phyloP scores from a whole-genome alignment of 2,329 filamentous ascomycete genomes.

The Claviceps humidiphila region DNA sequence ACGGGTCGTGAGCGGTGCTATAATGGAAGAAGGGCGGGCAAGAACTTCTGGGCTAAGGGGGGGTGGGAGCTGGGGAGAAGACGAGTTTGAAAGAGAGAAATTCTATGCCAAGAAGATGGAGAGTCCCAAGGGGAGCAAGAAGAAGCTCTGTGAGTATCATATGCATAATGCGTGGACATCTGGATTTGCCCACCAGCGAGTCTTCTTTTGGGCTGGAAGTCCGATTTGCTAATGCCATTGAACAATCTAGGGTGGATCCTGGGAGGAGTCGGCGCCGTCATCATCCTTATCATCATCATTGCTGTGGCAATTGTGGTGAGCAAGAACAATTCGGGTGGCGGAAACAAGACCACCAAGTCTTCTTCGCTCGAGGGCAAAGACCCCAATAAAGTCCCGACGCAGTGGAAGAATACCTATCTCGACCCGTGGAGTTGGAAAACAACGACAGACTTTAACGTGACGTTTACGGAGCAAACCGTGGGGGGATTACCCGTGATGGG shows the following conservation, averaged over 20 bases:
- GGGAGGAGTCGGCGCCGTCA: constrained; percentile 35
- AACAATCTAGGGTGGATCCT: constrained; percentile 34
- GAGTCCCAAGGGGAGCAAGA: constrained; percentile 40
- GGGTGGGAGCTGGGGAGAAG: constrained; percentile 25
- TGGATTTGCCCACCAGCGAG: background rate
- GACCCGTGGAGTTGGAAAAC: constrained; percentile 90
- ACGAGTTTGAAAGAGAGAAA: constrained; percentile 38
- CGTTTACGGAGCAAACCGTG: constrained; percentile 74
- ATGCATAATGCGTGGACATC: background rate
- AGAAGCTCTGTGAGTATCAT: constrained; percentile 46
- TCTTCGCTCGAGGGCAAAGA: constrained; percentile 36
- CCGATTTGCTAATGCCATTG: constrained; percentile 10
- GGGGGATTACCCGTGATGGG: constrained; percentile 88
- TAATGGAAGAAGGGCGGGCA: constrained; percentile 53
- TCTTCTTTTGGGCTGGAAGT: too few relatives aligned
- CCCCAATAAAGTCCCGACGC: constrained; percentile 44
- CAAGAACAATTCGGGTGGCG: constrained; percentile 37
- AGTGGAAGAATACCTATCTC: constrained; percentile 60
- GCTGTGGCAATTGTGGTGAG: constrained; percentile 53
- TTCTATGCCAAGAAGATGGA: constrained; percentile 24
- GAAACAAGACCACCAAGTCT: constrained; percentile 14
- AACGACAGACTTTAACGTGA: constrained; percentile 83
- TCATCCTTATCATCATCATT: constrained; percentile 54
- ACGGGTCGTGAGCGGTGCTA: constrained; percentile 55
- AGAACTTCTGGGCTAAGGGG: constrained; percentile 26